These are phyloP conservation scores for Aspergillus sp. DNA, from an alignment of 2,329 filamentous ascomycete species.

Conservation along the genomic window DNA sequence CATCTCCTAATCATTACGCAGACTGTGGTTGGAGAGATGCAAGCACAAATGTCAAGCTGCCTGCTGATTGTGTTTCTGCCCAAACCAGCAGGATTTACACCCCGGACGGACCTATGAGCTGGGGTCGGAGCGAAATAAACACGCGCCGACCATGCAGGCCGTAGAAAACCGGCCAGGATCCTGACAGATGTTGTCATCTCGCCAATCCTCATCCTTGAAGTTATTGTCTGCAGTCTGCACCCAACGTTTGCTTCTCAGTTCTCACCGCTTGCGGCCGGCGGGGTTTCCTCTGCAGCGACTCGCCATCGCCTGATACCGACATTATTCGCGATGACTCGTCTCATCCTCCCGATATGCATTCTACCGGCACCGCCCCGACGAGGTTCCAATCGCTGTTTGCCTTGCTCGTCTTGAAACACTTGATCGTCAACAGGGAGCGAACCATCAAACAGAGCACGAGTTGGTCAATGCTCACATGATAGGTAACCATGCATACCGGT, in stretches of 20 bases:
- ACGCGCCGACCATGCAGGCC: slow-evolving; percentile 16
- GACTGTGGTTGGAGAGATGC: slow-evolving; percentile 9
- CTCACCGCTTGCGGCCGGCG: slow-evolving; percentile 17
- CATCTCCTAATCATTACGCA: slow-evolving; percentile 4
- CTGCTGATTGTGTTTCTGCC: slow-evolving; percentile 23
- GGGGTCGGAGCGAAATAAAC: slow-evolving; percentile 12
- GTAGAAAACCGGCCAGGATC: slow-evolving; percentile 13
- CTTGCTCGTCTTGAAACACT: slow-evolving; percentile 6
- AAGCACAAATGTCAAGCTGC: slow-evolving; percentile 9
- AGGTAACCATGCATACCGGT: slow-evolving; percentile 12
- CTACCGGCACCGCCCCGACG: background rate
- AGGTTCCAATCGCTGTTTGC: slow-evolving; percentile 1
- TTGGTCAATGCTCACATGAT: slow-evolving; percentile 22
- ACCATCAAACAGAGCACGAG: slow-evolving; percentile 3
- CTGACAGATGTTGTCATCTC: slow-evolving; percentile 16
- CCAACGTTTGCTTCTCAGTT: slow-evolving; percentile 15
- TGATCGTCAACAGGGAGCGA: slow-evolving; percentile 1
- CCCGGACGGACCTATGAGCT: slow-evolving; percentile 12
- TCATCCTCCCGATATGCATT: slow-evolving; percentile 3
- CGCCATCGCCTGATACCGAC: slow-evolving; percentile 5
- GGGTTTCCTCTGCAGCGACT: background rate
- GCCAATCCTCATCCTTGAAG: background rate
- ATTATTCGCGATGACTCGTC: slow-evolving; percentile 1
- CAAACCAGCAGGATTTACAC: slow-evolving; percentile 17
- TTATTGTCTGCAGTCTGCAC: slow-evolving; percentile 14